Evolutionary conservation across 2,329 filamentous ascomycete genomes (phyloP), one percentile per base, ranked within the genome.

Genomic region (Ceratocystis alfenasii): DNA sequence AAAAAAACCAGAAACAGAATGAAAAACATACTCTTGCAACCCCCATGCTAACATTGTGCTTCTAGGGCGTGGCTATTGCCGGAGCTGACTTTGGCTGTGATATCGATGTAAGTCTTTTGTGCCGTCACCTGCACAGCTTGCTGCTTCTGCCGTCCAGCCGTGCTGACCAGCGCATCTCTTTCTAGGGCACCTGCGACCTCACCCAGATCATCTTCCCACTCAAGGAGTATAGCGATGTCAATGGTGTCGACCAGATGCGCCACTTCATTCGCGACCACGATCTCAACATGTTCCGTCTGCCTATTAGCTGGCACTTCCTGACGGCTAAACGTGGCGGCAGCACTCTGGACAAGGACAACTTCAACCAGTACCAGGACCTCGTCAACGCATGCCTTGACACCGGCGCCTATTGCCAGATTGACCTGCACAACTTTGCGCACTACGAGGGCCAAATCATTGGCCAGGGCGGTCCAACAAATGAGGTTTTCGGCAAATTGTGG

Each of bases 361-460:
- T 81, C 25, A 78, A 71, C 1, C 76, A 78, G 46, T 86, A 84
- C 70, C 78, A 86, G 70, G 74, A 77, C 30, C 74, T 86, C 7
- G 76, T 86, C 25, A 78, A 84, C 69, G 78, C 77, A 30, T 87
- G 84, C 69, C 74, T 86, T 20, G 74, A 71, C 20, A 81, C 81
- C 0, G 83, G 82, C 25, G 81, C 83, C 1, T 74, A 78, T 68
- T 87, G 84, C 72, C 81, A 86, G 70, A 75, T 87, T 65, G 83
- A 86, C 66, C 72, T 83, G 33, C 80, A 83, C 75, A 83, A 83
- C 73, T 83, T 78, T 73, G 84, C 79, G 0, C 78, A 85, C 61
- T 87, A 81, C 78, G 80, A 88, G 69, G 81, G 81, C 15, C 73
- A 74, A 2, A 83, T 88, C 69, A 80, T 88, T 66, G 86, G 85